A percentile compares a stretch with the other conserved stretches of the same genome.
phyloP scores from a whole-genome alignment of 2,329 filamentous ascomycete genomes.

The Epichloe coenophiala region DNA sequence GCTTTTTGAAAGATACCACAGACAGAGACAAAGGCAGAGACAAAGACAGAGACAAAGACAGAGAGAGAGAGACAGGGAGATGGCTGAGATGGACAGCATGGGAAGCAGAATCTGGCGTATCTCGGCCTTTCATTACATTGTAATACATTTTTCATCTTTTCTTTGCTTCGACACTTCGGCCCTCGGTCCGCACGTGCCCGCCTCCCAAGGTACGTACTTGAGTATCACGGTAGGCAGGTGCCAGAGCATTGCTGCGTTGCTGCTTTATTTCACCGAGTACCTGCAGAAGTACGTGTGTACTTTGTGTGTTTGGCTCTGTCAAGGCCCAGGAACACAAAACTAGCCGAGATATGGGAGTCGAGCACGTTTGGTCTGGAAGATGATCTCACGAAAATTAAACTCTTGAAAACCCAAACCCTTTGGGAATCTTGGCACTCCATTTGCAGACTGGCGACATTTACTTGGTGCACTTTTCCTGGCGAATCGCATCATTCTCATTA shows the following conservation, averaged over 20 bases:
- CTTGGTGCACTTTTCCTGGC: too few relatives aligned
- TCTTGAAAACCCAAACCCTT: neutral
- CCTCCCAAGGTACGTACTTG: too few relatives aligned
- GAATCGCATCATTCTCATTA: neutral
- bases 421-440: neutral
- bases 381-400: neutral
- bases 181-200: too few relatives aligned
- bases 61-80: neutral
- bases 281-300: neutral
- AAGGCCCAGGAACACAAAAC: neutral
- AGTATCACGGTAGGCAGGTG: too few relatives aligned
- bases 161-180: neutral
- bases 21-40: too few relatives aligned
- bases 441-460: neutral
- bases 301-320: neutral
- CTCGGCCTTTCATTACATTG: neutral
- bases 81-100: neutral
- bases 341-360: neutral
- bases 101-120: neutral
- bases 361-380: neutral
- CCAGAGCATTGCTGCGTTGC: too few relatives aligned
- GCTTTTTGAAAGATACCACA: neutral
- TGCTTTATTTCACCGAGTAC: neutral
- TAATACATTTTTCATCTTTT: neutral
- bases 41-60: too few relatives aligned